These are phyloP conservation scores for Plicaturopsis crispa DNA, from an alignment of 768 basidiomycete genomes.

Conservation along the genomic window DNA sequence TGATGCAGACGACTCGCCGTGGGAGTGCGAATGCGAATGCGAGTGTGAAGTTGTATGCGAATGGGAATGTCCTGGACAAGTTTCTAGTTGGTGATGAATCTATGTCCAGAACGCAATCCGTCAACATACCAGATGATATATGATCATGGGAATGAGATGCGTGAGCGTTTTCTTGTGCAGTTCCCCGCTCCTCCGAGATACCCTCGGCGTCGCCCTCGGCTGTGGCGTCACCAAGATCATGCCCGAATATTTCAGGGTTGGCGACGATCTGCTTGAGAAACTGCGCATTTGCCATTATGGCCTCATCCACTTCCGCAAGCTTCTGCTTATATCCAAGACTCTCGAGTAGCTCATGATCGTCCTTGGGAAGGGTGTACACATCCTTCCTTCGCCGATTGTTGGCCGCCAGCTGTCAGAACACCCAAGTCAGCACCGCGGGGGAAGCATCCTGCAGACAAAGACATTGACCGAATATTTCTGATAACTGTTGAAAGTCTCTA, in stretches of 20 bases:
- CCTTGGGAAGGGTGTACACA: slow-evolving; percentile 57
- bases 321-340: slow-evolving; percentile 71
- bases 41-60: slow-evolving; percentile 22
- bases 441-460: neutral
- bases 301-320: slow-evolving; percentile 71
- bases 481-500: slow-evolving; percentile 70
- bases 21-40: slow-evolving; percentile 21
- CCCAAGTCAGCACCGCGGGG: neutral
- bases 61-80: slow-evolving; percentile 14
- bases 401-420: slow-evolving; percentile 36
- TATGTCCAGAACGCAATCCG: slow-evolving; percentile 1
- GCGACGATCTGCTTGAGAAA: slow-evolving; percentile 71
- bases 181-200: slow-evolving; percentile 9
- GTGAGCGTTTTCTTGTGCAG: slow-evolving; percentile 1
- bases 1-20: slow-evolving; percentile 7
- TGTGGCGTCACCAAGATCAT: slow-evolving; percentile 23
- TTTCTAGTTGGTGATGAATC: too few relatives aligned
- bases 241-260: slow-evolving; percentile 77
- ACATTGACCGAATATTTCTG: slow-evolving; percentile 60
- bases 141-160: slow-evolving; percentile 7
- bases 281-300: slow-evolving; percentile 72
- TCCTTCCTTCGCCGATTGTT: slow-evolving; percentile 73
- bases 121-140: slow-evolving; percentile 2
- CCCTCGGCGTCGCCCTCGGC: slow-evolving; percentile 21
- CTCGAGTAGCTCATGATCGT: slow-evolving; percentile 64